These are phyloP conservation scores for Malus sylvestris DNA, from an alignment of 306 rosid genomes.

Conservation along the genomic window DNA sequence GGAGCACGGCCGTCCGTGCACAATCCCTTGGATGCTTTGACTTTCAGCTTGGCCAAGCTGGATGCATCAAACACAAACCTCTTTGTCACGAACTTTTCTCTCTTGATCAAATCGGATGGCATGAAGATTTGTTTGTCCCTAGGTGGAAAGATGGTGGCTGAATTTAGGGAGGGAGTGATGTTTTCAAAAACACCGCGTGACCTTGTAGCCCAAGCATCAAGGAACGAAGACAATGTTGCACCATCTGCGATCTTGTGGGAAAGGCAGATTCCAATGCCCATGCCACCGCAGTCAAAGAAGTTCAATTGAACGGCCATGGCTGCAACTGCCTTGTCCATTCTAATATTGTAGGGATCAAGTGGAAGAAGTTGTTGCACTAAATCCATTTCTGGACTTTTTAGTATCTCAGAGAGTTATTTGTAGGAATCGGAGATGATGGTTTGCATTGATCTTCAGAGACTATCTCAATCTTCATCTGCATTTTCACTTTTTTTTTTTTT, in stretches of 20 bases:
- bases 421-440: neutral
- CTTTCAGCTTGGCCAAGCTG: conserved; percentile 6
- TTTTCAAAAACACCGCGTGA: neutral
- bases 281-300: conserved; percentile 1
- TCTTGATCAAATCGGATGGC: neutral
- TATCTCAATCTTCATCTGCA: conserved; percentile 2
- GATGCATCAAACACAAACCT: conserved; percentile 2
- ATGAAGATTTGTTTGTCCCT: neutral
- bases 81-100: conserved; percentile 3
- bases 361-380: conserved; percentile 9
- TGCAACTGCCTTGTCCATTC: neutral
- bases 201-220: conserved; percentile 6
- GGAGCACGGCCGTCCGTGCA: neutral
- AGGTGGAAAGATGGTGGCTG: conserved; percentile 1
- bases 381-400: neutral
- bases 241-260: conserved; percentile 15
- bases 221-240: conserved; percentile 1
- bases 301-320: neutral
- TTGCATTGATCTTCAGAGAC: conserved; percentile 3
- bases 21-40: neutral
- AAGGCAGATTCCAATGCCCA: conserved; percentile 7
- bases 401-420: neutral
- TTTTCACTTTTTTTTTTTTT: neutral
- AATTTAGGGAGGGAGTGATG: neutral
- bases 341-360: conserved; percentile 3